Percentiles rank a stretch among this genome's conserved stretches.
Conservation (phyloP, 2,329 filamentous ascomycete species). For the Neophaeococcomyces mojaviensis region DNA sequence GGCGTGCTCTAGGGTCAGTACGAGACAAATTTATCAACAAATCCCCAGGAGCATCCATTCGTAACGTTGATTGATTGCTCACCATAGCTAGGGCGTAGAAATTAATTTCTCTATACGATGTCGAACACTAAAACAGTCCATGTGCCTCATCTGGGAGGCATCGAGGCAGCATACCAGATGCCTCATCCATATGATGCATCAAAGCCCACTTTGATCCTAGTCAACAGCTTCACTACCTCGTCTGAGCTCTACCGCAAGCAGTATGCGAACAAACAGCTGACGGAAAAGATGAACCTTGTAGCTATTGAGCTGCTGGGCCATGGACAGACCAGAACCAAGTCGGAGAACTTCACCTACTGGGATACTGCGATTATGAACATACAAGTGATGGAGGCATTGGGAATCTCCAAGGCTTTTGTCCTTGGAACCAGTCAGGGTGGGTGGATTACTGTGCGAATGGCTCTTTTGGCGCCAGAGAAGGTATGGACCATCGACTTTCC, state of each 20-base stretch:
- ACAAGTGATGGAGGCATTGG: constrained; percentile 24
- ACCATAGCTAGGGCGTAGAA: too few species aligned
- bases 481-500: constrained; percentile 24
- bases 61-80: too few species aligned
- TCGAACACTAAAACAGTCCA: constrained; percentile 27
- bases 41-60: too few species aligned
- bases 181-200: constrained; percentile 38
- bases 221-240: constrained; percentile 47
- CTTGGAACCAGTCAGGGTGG: constrained; percentile 49
- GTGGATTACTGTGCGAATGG: constrained; percentile 47
- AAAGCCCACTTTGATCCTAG: constrained; percentile 45
- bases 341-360: constrained; percentile 49
- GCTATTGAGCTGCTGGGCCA: constrained; percentile 49
- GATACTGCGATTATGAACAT: constrained; percentile 44
- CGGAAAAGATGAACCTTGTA: constrained; percentile 40
- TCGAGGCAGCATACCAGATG: constrained; percentile 42
- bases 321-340: constrained; percentile 37
- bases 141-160: constrained; percentile 46
- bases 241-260: constrained; percentile 38
- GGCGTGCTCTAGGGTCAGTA: too few species aligned
- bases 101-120: too few species aligned
- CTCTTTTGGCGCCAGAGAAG: constrained; percentile 42
- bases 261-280: constrained; percentile 31
- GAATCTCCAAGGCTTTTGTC: constrained; percentile 22
- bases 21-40: too few species aligned